Base-by-base conservation (phyloP, 23 red algal genomes). In the Chondrus crispus region DNA sequence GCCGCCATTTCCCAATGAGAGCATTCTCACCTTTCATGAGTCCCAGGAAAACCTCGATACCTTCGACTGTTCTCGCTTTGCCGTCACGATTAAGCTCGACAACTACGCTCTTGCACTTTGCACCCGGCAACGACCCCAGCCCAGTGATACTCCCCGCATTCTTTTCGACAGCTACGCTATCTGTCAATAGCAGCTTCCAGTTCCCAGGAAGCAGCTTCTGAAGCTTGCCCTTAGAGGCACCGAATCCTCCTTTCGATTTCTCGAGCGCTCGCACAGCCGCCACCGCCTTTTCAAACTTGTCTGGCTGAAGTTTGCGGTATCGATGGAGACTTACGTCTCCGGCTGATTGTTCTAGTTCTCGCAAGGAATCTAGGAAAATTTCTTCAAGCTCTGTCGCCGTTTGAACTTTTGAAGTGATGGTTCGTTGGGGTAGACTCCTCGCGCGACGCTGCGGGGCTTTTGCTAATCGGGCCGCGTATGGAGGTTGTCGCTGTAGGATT, bases 101-200 rank as follows among this genome's bases (percentile, higher is more conserved):
- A 36, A 44, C 54, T 24, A 90, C 87, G n/a, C 74, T 45, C 26
- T 33, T 78, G 62, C 87, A 90, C 18, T 49, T 62, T 13, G 87
- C 74, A 28, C 87, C 87, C 2, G 87, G 87, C 40, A 90, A 50
- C 32, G 50, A 66, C 13, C 72, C 71, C 22, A 90, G 54, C 44
- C 87, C 87, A 4, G 87, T 90, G 18, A 90, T 66, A 46, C 87
- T 90, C 30, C 87, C 87, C 8, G 69, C 87, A 53, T 90, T 90
- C 42, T 81, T 79, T 54, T 79, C 87, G 33, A 90, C 87, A 28
- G 87, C 87, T 10, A 22, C 50, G 35, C 72, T 80, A 33, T 90
- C 72, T 20, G 87, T 90, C 24, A 81, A 10, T 6, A 90, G 30
- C 3, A 90, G 70, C 4, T 30, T 57, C 87, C 87, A 90, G 20